Conservation (phyloP, 2,329 filamentous ascomycete genomes). For the Ophiostoma sp. region DNA sequence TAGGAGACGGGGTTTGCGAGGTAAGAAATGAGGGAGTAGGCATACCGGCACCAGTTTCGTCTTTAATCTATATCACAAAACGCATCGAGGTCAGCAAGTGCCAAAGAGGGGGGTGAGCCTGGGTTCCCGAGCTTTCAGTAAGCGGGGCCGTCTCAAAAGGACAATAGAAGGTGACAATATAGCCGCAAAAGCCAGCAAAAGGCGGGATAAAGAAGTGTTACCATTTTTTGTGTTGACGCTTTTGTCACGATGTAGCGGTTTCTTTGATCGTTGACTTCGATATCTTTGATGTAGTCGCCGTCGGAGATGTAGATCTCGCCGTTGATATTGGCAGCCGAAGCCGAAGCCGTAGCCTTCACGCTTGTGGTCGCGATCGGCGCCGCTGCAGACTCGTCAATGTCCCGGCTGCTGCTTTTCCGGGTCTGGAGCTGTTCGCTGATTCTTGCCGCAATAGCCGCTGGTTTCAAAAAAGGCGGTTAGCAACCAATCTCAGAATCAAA, state of each 20-base stretch:
- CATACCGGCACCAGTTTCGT: conserved; percentile 99
- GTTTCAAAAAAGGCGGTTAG: conserved; percentile 28
- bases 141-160: conserved; percentile 64
- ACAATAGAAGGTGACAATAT: conserved; percentile 34
- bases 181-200: conserved; percentile 31
- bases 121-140: conserved; percentile 69
- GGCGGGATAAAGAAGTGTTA: conserved; percentile 65
- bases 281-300: conserved; percentile 97
- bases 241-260: conserved; percentile 98
- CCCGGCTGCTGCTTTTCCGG: conserved; percentile 85
- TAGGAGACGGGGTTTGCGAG: not conserved
- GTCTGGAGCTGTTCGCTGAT: conserved; percentile 83
- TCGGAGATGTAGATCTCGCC: conserved; percentile 92
- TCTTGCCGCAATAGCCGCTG: conserved; percentile 83
- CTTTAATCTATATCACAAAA: conserved; percentile 89
- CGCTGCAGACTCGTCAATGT: conserved; percentile 85
- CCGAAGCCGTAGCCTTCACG: conserved; percentile 41
- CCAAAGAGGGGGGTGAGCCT: conserved; percentile 63
- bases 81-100: conserved; percentile 86
- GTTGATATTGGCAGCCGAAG: conserved; percentile 62
- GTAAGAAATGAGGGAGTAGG: conserved; percentile 41
- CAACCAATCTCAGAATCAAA: not conserved
- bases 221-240: conserved; percentile 97
- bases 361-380: conserved; percentile 56
- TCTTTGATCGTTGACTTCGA: conserved; percentile 96